Evolutionary conservation across 208 protist species (phyloP).

Genomic region (Wallacemonas sp.): DNA sequence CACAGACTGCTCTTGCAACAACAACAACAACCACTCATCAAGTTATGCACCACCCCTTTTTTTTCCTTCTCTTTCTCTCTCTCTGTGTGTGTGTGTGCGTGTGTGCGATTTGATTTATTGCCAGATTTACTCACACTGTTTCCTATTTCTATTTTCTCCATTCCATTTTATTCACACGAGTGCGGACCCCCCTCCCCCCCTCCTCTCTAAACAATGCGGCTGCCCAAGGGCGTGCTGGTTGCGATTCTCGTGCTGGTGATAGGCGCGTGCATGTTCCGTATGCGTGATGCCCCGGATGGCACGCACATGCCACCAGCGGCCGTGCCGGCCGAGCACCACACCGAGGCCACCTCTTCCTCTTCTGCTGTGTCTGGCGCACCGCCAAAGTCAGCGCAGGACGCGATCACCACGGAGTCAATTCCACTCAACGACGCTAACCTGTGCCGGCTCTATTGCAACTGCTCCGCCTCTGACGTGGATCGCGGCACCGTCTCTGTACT

Average conservation of each 20-base stretch:
- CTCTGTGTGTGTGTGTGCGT: too few relatives aligned
- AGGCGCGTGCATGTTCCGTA: neutral
- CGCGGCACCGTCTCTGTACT: conserved; percentile 40
- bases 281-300: neutral
- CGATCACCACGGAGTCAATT: neutral
- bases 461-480: conserved; percentile 48
- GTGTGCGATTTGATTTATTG: too few relatives aligned
- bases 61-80: neutral
- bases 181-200: too few relatives aligned
- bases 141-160: neutral
- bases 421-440: conserved; percentile 5
- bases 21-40: too few relatives aligned
- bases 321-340: neutral
- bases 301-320: neutral
- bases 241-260: neutral
- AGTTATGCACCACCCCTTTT: neutral
- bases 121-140: too few relatives aligned
- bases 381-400: neutral
- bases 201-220: too few relatives aligned
- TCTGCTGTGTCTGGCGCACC: too few relatives aligned
- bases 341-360: neutral
- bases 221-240: conserved; percentile 1
- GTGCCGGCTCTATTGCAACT: conserved; percentile 53
- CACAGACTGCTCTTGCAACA: too few relatives aligned
- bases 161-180: neutral